Evolutionary conservation across 2,329 filamentous ascomycete genomes (phyloP).

Genomic region (Xylariaceae sp.): DNA sequence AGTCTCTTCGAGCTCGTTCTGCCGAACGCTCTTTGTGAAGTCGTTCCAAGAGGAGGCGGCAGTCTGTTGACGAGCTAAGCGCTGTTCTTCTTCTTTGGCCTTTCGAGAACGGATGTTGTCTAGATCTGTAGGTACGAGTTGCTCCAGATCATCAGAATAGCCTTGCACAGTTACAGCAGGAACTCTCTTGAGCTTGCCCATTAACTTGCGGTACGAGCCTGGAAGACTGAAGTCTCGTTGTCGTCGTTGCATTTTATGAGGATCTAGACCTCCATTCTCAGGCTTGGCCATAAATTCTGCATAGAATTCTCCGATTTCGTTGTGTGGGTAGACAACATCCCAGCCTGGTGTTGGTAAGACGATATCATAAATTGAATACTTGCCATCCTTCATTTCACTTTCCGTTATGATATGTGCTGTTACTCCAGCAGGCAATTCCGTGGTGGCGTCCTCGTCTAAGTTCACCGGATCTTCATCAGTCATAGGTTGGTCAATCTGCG

Average conservation of each 20-base stretch:
- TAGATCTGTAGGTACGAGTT: conserved; percentile 85
- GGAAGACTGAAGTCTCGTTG: conserved; percentile 87
- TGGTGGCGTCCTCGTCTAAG: conserved; percentile 53
- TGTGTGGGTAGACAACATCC: conserved; percentile 81
- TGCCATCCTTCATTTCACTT: conserved; percentile 74
- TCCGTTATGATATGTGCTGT: conserved; percentile 70
- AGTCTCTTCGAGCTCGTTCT: conserved; percentile 23
- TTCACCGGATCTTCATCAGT: conserved; percentile 61
- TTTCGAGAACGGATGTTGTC: conserved; percentile 58
- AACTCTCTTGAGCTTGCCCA: conserved; percentile 66
- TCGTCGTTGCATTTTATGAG: conserved; percentile 79
- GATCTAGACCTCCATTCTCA: conserved; percentile 75
- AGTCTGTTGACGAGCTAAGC: conserved; percentile 21
- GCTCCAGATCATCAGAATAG: conserved; percentile 71
- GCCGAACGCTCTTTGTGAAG: conserved; percentile 26
- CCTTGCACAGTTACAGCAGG: conserved; percentile 66
- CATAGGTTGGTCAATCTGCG: conserved; percentile 26
- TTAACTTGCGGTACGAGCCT: conserved; percentile 82
- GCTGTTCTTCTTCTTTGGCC: conserved; percentile 24
- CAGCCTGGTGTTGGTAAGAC: conserved; percentile 91
- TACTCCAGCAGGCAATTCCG: conserved; percentile 42
- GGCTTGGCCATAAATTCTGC: conserved; percentile 78
- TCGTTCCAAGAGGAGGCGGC: conserved; percentile 22
- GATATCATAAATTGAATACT: conserved; percentile 80
- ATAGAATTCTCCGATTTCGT: conserved; percentile 83